Evolutionary conservation across 2,329 filamentous ascomycete genomes (phyloP), one percentile per base, ranked within the genome.

Genomic region (Hypoxylon sp.): DNA sequence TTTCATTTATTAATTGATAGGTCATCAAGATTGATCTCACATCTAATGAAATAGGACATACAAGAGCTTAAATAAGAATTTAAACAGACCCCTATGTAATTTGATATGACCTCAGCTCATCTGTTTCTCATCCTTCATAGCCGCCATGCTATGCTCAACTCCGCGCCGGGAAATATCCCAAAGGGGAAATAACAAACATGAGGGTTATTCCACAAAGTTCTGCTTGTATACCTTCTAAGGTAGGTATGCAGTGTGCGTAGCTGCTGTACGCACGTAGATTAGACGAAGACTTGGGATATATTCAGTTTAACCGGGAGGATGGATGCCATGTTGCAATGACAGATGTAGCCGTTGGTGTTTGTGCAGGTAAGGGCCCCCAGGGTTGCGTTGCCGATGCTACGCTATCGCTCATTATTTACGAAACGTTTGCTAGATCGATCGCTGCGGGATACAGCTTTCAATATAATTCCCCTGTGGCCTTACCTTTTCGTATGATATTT

Each of bases 291-390:
- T 50, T 60, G 61, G 57, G 50, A 46, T 57, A 65, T 61, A 59
- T 64, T 57, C 49, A 66, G 28, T 69, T 69, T 66, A 69, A 57
- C 66, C 66, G 66, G 63, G 63, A 63, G 63, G 14, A n/a, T 45
- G 63, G 59, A 63, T 34, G 32, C 19, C 28, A 56, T 51, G 62
- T 63, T 52, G 41, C 57, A 55, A 19, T 34, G n/a, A 23, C 6
- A 41, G n/a, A 5, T n/a, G n/a, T 11, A 19, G 28, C 25, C 50
- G 28, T 19, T 21, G 56, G n/a, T 46, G 43, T 43, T 46, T 10
- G 34, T 55, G 46, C 51, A 19, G 13, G 46, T 17, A 51, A n/a
- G n/a, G n/a, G n/a, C n/a, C n/a, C 10, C 14, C 21, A 5, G 25
- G 13, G 28, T 34, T 23, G n/a, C 38, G 23, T n/a, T n/a, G n/a